Evolutionary conservation across 148 eudicot species (phyloP).

Genomic region (Amaranthus cruentus): DNA sequence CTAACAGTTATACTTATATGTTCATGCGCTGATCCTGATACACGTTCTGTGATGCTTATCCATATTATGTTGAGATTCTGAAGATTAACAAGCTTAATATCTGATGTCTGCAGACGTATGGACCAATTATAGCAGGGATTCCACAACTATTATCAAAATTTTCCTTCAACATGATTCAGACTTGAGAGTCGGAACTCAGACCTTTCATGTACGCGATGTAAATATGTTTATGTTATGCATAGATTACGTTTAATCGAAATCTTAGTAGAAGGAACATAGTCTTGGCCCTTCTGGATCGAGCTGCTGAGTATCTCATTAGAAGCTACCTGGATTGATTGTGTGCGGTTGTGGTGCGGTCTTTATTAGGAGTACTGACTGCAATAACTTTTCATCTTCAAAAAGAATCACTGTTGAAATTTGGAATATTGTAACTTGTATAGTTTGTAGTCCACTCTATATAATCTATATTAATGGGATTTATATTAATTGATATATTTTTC

Average conservation of each 20-base stretch:
- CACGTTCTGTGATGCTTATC: neutral
- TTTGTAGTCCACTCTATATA: too few relatives aligned
- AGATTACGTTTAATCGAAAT: neutral
- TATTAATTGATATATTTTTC: too few relatives aligned
- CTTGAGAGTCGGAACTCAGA: constrained; percentile 14
- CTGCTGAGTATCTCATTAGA: neutral
- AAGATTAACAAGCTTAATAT: neutral
- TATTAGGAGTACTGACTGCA: too few relatives aligned
- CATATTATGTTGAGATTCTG: neutral
- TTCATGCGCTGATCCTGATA: neutral
- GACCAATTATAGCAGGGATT: constrained; percentile 63
- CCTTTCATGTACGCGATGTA: neutral
- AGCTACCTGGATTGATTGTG: too few relatives aligned
- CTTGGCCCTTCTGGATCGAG: neutral
- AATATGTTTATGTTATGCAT: neutral
- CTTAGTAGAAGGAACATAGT: neutral
- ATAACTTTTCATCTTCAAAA: too few relatives aligned
- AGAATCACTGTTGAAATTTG: too few relatives aligned
- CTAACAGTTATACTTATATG: neutral
- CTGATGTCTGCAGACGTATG: constrained; percentile 45
- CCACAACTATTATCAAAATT: constrained; percentile 62
- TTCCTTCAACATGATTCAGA: constrained; percentile 46
- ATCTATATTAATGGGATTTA: too few relatives aligned
- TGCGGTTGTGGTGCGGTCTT: too few relatives aligned
- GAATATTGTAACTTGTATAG: too few relatives aligned